Conservation (phyloP, 2,329 filamentous ascomycete species). For the Meredithiella fracta region DNA sequence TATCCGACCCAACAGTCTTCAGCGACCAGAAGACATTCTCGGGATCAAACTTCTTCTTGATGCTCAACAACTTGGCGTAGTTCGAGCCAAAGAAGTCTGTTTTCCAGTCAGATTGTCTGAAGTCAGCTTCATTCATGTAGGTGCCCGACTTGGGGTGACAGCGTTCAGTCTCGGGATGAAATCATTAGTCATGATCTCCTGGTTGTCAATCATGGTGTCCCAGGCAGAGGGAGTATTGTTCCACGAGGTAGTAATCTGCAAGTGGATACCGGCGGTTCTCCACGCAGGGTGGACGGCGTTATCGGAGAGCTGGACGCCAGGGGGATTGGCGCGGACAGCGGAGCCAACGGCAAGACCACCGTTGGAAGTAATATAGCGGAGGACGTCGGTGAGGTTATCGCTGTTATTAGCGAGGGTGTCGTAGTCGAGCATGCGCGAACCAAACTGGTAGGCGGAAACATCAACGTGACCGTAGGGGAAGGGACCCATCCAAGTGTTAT, state of each 20-base stretch:
- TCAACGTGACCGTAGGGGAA: conserved; percentile 22
- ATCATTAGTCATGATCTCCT: conserved; percentile 18
- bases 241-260: conserved; percentile 7
- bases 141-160: conserved; percentile 27
- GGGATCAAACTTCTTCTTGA: conserved; percentile 37
- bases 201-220: conserved; percentile 8
- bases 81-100: conserved; percentile 30
- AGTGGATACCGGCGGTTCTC: conserved; percentile 13
- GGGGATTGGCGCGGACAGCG: conserved; percentile 21
- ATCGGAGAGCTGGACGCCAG: conserved; percentile 16
- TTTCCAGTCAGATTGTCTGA: conserved; percentile 27
- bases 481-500: conserved; percentile 18
- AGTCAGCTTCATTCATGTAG: conserved; percentile 37
- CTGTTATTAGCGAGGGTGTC: conserved; percentile 21
- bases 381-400: conserved; percentile 20
- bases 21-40: conserved; percentile 29
- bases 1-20: conserved; percentile 35
- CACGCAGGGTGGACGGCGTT: conserved; percentile 18
- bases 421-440: conserved; percentile 28
- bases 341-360: conserved; percentile 23
- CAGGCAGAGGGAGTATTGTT: conserved; percentile 8
- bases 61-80: conserved; percentile 24
- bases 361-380: conserved; percentile 20
- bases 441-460: conserved; percentile 17
- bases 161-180: conserved; percentile 21